These are phyloP conservation scores for Elsinoe batatas DNA, from an alignment of 2,329 filamentous ascomycete genomes.

Conservation along the genomic window DNA sequence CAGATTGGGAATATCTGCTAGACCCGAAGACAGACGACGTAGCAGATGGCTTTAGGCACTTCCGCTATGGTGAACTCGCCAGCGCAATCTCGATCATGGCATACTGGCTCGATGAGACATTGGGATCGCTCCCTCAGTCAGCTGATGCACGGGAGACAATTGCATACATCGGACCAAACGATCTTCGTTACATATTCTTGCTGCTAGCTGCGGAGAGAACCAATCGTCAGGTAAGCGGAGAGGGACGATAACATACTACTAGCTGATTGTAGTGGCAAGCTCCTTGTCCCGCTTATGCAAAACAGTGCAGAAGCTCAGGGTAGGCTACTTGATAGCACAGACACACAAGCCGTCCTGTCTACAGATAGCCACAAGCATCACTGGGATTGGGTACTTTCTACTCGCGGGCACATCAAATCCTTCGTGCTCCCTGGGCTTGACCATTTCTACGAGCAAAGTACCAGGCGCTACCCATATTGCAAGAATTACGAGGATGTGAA, in stretches of 20 bases:
- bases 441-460: neutral
- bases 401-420: neutral
- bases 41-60: slow-evolving; percentile 13
- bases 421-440: slow-evolving; percentile 13
- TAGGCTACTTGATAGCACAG: slow-evolving; percentile 13
- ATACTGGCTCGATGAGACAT: slow-evolving; percentile 17
- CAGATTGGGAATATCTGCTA: neutral
- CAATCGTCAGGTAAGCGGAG: neutral
- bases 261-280: neutral
- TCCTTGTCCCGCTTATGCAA: slow-evolving; percentile 12
- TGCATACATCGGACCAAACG: slow-evolving; percentile 17
- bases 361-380: neutral
- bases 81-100: slow-evolving; percentile 14
- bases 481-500: neutral
- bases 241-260: neutral
- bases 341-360: slow-evolving; percentile 8
- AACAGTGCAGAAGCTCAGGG: slow-evolving; percentile 15
- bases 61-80: slow-evolving; percentile 14
- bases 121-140: neutral
- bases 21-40: neutral
- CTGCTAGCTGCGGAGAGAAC: slow-evolving; percentile 15
- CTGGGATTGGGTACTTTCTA: slow-evolving; percentile 2
- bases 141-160: slow-evolving; percentile 2
- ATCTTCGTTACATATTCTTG: slow-evolving; percentile 15
- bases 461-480: neutral